Evolutionary conservation across 345 rosid species (phyloP).

Genomic region (Arabidopsis arenosa): DNA sequence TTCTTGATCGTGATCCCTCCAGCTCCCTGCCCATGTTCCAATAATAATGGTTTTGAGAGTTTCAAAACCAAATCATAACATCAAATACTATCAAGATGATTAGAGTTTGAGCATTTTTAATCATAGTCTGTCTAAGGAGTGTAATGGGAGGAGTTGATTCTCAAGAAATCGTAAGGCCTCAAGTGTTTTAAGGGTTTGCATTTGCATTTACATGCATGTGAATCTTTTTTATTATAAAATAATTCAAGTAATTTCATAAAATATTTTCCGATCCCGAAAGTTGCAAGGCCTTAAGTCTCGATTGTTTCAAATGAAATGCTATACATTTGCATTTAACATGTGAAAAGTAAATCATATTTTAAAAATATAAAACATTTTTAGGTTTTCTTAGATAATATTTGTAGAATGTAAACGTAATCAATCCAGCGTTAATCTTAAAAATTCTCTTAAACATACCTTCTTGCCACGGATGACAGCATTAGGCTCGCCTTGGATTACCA

Average conservation of each 20-base stretch:
- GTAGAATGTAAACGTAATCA: not conserved
- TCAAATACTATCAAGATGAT: not conserved
- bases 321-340: no score
- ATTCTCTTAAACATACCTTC: slow-evolving; percentile 45
- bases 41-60: not conserved
- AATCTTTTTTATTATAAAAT: not conserved
- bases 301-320: not conserved
- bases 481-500: slow-evolving; percentile 55
- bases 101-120: not conserved
- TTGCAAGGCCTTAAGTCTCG: not conserved
- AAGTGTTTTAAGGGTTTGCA: not conserved
- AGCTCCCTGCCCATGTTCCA: slow-evolving; percentile 54
- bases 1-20: slow-evolving; percentile 84
- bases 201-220: not conserved
- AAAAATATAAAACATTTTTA: not conserved
- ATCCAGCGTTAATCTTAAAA: not conserved
- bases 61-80: slow-evolving; percentile 1
- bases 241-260: not conserved
- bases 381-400: not conserved
- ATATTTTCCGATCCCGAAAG: not conserved
- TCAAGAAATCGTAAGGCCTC: no score
- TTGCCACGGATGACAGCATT: slow-evolving; percentile 80
- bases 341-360: no score
- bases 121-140: not conserved
- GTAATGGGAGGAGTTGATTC: not conserved